Base-by-base conservation (phyloP, 2,329 filamentous ascomycete genomes). In the Xylariaceae sp. region DNA sequence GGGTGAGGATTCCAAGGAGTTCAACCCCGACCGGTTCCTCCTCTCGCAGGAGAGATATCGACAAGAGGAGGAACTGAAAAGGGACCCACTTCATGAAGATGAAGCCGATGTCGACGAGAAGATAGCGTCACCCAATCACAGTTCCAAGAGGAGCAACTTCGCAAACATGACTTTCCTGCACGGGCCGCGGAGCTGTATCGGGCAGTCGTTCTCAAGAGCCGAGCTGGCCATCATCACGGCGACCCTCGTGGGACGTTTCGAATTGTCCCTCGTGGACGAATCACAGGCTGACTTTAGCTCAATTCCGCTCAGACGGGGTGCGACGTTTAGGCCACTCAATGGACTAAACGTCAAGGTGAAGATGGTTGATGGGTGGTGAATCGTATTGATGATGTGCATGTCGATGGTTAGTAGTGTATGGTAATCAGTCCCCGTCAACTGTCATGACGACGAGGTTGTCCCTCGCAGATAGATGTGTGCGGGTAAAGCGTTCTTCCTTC, bases 121-220 rank as follows among this genome's bases (percentile, higher is more conserved):
- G 49, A 34, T 66, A 67, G 16, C 67, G 52, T 48, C 65, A 61
- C 3, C 68, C 70, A 17, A 62, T 62, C 33, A 22, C 12, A n/a
- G 40, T 5, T 39, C 33, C 33, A 54, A 40, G 22, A 43, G 51
- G 42, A 53, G 50, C 20, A 53, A 53, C 22, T 53, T 51, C 16
- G 50, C 50, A 35, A 53, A 48, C 6, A 32, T 53, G 43, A 53
- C 50, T 5, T 53, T 53, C 37, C 41, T 49, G 38, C 50, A 53
- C 23, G 50, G 50, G 3, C 48, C 50, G 6, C 39, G 50, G 36
- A 53, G 50, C 36, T 53, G 50, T 22, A 53, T 53, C 14, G 50
- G 50, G 20, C 50, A 53, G 40, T 48, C 50, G 11, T 53, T 53
- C 23, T 43, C 50, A 8, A 47, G 36, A 33, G 44, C 48, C 6